A percentile compares a stretch with the other conserved stretches of the same genome.
Evolutionary conservation across 805 yeast genomes (phyloP).

Genomic region (Cyberlindnera subsufficiens): DNA sequence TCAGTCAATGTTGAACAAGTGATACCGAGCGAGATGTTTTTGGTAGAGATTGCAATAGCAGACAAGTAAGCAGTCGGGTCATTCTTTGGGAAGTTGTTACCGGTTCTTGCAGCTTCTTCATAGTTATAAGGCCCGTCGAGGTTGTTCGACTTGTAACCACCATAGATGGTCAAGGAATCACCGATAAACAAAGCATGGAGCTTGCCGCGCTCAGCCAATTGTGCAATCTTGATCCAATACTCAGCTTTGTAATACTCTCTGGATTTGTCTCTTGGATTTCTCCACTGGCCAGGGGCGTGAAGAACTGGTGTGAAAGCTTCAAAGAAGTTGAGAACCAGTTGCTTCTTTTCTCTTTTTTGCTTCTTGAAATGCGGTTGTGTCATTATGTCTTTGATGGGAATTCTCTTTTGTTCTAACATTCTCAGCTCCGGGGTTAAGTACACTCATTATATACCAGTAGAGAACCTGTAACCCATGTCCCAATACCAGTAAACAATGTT

Average conservation of each 20-base stretch:
- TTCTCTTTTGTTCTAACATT: not conserved
- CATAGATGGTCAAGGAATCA: conserved; percentile 35
- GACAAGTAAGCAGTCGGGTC: conserved; percentile 35
- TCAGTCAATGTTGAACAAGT: conserved; percentile 41
- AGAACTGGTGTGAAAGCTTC: conserved; percentile 17
- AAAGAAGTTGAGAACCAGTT: conserved; percentile 18
- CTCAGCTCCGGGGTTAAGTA: not conserved
- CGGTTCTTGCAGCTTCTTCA: conserved; percentile 30
- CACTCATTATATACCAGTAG: too few species aligned
- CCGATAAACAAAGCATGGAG: conserved; percentile 35
- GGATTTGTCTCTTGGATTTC: conserved; percentile 18
- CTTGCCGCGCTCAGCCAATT: conserved; percentile 33
- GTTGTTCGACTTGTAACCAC: conserved; percentile 28
- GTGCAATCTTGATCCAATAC: conserved; percentile 35
- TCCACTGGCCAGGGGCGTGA: conserved; percentile 22
- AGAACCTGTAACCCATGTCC: too few species aligned
- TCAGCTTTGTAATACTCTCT: conserved; percentile 21
- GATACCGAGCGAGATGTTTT: conserved; percentile 34
- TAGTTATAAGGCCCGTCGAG: conserved; percentile 31
- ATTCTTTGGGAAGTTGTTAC: conserved; percentile 30
- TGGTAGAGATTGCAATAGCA: conserved; percentile 39
- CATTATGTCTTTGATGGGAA: conserved; percentile 1
- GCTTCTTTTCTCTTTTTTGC: conserved; percentile 14
- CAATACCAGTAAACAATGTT: not conserved
- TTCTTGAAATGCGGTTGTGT: conserved; percentile 12